A percentile compares a stretch with the other conserved stretches of the same genome.
Conservation (phyloP, 345 rosid species). For the Hevea brasiliensis region DNA sequence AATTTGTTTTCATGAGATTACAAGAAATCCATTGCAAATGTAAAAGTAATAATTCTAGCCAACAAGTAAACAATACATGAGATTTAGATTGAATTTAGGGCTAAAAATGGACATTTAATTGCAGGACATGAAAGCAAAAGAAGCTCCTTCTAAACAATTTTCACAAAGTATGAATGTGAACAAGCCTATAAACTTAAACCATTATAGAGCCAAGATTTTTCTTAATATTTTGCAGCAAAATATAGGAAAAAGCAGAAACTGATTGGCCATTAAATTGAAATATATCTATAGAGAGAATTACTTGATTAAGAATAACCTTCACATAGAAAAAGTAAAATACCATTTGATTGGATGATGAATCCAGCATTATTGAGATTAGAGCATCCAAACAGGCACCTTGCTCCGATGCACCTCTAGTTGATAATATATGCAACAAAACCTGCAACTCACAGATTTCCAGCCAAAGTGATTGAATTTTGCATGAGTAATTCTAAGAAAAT, state of each 20-base stretch:
- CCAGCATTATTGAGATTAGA: slow-evolving; percentile 74
- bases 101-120: not conserved
- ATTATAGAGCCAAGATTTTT: not conserved
- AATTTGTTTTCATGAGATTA: not conserved
- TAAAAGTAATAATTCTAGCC: not conserved
- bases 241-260: not conserved
- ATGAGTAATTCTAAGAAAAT: not conserved
- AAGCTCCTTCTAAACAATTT: not conserved
- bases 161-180: not conserved
- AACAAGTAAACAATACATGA: not conserved
- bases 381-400: slow-evolving; percentile 97
- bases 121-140: not conserved
- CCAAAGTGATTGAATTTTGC: not conserved
- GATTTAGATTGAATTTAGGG: not conserved
- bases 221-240: not conserved
- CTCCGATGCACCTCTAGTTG: slow-evolving; percentile 74
- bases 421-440: slow-evolving; percentile 64
- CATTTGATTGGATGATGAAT: slow-evolving; percentile 91
- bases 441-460: slow-evolving; percentile 14
- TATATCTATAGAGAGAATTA: not conserved
- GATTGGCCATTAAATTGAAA: not conserved
- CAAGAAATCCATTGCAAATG: not conserved
- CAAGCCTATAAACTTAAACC: not conserved
- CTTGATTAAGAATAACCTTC: not conserved
- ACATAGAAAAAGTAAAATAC: slow-evolving; percentile 35